Percentiles rank a stretch among this genome's conserved stretches.
Evolutionary conservation across 106 monocot genomes (phyloP).

Genomic region (Dendrobium officinale): DNA sequence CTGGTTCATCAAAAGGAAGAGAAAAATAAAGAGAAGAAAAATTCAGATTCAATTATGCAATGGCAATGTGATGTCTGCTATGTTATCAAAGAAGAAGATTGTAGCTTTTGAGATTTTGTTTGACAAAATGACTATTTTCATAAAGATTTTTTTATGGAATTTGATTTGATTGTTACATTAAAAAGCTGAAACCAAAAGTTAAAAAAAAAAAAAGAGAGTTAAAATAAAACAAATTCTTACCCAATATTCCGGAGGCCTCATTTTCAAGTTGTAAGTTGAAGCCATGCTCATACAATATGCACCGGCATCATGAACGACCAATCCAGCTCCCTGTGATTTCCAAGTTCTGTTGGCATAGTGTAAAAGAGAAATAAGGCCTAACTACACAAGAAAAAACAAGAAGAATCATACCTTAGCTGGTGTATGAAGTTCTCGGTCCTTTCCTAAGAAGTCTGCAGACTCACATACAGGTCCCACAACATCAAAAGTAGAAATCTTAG

Average conservation of each 20-base stretch:
- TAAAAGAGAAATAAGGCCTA: not conserved
- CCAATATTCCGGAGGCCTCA: conserved; percentile 82
- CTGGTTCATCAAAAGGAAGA: too few relatives aligned
- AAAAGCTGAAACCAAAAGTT: too few relatives aligned
- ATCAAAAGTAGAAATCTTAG: conserved; percentile 63
- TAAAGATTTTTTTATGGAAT: too few relatives aligned
- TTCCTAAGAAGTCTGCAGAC: conserved; percentile 96
- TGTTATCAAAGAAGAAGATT: too few relatives aligned
- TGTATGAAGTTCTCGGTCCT: conserved; percentile 87
- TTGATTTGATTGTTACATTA: too few relatives aligned
- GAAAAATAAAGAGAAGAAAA: too few relatives aligned
- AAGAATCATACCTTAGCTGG: conserved; percentile 54
- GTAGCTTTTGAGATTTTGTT: too few relatives aligned
- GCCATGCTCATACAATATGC: conserved; percentile 99
- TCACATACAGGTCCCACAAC: conserved; percentile 98
- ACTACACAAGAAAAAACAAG: not conserved
- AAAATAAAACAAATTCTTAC: conserved; percentile 11
- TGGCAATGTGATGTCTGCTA: too few relatives aligned
- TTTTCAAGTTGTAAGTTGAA: conserved; percentile 88
- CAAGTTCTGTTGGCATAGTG: not conserved
- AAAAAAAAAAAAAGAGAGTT: not conserved
- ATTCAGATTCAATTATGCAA: too few relatives aligned
- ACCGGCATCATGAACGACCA: conserved; percentile 98
- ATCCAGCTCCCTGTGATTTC: conserved; percentile 63
- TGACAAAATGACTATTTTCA: too few relatives aligned